phyloP scores from a whole-genome alignment of 1,139 yeast genomes.

The Taiozyma sp. region DNA sequence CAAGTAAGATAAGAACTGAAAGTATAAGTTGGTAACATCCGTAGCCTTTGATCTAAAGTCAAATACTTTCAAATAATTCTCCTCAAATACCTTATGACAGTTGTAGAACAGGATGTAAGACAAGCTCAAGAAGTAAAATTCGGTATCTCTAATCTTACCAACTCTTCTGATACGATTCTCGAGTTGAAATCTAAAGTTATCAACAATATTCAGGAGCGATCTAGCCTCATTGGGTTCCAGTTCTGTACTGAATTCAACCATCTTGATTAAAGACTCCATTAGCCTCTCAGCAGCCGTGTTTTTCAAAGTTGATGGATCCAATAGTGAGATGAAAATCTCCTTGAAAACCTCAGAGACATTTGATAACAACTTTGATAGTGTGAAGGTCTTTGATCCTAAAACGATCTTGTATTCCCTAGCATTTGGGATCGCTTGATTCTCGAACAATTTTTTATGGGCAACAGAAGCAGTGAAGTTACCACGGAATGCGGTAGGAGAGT shows the following conservation, averaged over 20 bases:
- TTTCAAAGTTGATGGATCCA: slow-evolving; percentile 2
- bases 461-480: slow-evolving; percentile 10
- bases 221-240: slow-evolving; percentile 8
- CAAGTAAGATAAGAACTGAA: slow-evolving; percentile 12
- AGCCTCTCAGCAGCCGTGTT: slow-evolving; percentile 3
- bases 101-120: slow-evolving; percentile 15
- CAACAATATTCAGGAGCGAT: slow-evolving; percentile 12
- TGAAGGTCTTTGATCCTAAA: slow-evolving; percentile 8
- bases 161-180: slow-evolving; percentile 16
- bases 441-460: slow-evolving; percentile 13
- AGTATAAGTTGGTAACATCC: slow-evolving; percentile 7
- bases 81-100: slow-evolving; percentile 6
- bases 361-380: slow-evolving; percentile 11
- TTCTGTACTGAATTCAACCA: slow-evolving; percentile 13
- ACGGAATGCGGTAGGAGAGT: slow-evolving; percentile 1
- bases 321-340: slow-evolving; percentile 9
- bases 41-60: slow-evolving; percentile 11
- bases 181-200: slow-evolving; percentile 15
- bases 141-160: slow-evolving; percentile 15
- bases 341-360: slow-evolving; percentile 10
- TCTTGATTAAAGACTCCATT: slow-evolving; percentile 5
- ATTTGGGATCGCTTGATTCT: background rate
- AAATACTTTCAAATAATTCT: slow-evolving; percentile 10
- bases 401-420: slow-evolving; percentile 8
- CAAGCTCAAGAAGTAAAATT: slow-evolving; percentile 15